A percentile compares a stretch with the other conserved stretches of the same genome.
Conservation (phyloP, 495 filamentous ascomycete genomes). For the Haplographium delicatum region DNA sequence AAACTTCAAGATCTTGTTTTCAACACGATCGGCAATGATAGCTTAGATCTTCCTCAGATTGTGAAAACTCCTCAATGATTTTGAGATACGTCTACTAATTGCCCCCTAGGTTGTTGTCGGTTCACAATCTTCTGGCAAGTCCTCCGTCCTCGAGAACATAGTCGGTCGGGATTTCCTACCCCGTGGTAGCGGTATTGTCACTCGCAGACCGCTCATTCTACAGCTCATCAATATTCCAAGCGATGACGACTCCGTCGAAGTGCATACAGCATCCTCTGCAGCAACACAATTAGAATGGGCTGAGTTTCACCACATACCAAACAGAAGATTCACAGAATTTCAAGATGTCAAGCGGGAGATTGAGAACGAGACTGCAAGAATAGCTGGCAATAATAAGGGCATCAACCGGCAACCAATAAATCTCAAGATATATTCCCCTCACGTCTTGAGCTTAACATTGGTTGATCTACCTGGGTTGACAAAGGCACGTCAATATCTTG, state of each 20-base stretch:
- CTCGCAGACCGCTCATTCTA: constrained; percentile 85
- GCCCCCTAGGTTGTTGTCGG: constrained; percentile 83
- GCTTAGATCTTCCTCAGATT: constrained; percentile 95
- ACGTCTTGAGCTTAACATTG: constrained; percentile 92
- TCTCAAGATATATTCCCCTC: constrained; percentile 96
- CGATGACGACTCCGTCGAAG: constrained; percentile 60
- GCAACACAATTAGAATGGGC: constrained; percentile 81
- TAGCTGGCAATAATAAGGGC: constrained; percentile 96
- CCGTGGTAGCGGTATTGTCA: constrained; percentile 94
- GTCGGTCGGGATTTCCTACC: constrained; percentile 96
- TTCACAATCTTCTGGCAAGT: constrained; percentile 97
- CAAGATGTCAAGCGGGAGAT: constrained; percentile 91
- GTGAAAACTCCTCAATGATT: constrained; percentile 42
- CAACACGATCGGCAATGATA: constrained; percentile 99
- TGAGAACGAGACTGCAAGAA: constrained; percentile 90
- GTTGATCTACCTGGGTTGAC: constrained; percentile 95
- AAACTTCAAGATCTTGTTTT: constrained; percentile 97
- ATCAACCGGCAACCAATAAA: constrained; percentile 98
- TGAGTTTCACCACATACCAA: constrained; percentile 92
- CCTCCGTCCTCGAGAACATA: constrained; percentile 98
- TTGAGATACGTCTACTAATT: constrained; percentile 5
- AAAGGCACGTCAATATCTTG: constrained; percentile 58
- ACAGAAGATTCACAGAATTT: constrained; percentile 89
- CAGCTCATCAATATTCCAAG: constrained; percentile 97
- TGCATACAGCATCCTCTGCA: constrained; percentile 63